These are phyloP conservation scores for Podaxis sp. DNA, from an alignment of 768 basidiomycete species.

Conservation along the genomic window DNA sequence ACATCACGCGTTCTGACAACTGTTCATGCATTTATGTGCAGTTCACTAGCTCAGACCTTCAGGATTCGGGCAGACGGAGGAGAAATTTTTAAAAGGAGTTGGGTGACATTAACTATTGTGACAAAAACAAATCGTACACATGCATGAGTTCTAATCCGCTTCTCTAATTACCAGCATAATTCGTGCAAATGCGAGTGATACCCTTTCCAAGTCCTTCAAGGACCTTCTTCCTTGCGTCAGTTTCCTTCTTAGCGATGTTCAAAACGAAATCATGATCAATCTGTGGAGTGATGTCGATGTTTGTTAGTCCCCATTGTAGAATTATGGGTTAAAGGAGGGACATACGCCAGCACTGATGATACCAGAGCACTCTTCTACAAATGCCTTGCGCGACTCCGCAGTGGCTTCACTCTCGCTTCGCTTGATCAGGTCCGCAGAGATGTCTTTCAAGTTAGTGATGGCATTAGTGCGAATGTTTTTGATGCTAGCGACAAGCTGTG, in stretches of 20 bases:
- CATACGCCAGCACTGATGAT: conserved; percentile 37
- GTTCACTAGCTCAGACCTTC: too few species aligned
- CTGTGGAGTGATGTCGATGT: conserved; percentile 40
- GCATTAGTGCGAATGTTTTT: conserved; percentile 62
- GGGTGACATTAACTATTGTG: conserved; percentile 5
- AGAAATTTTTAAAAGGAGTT: neutral
- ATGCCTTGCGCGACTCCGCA: conserved; percentile 48
- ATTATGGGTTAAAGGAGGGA: conserved; percentile 2
- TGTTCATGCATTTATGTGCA: too few species aligned
- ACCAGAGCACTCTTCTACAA: conserved; percentile 49
- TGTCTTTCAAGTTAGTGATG: conserved; percentile 50
- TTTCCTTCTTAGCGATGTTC: conserved; percentile 60
- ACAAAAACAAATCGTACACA: neutral
- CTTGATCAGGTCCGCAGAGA: conserved; percentile 52
- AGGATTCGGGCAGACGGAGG: neutral
- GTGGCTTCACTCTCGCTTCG: conserved; percentile 53
- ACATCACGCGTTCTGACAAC: conserved; percentile 10
- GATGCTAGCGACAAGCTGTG: conserved; percentile 64
- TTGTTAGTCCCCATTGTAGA: conserved; percentile 10
- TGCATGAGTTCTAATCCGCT: neutral
- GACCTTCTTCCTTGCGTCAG: conserved; percentile 70
- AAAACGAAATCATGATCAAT: conserved; percentile 65
- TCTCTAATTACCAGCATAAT: conserved; percentile 26
- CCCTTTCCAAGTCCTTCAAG: conserved; percentile 75
- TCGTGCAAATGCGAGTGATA: conserved; percentile 49